A percentile compares a stretch with the other conserved stretches of the same genome.
Conservation (phyloP, 78 protist species). For the Parvularia atlantis region DNA sequence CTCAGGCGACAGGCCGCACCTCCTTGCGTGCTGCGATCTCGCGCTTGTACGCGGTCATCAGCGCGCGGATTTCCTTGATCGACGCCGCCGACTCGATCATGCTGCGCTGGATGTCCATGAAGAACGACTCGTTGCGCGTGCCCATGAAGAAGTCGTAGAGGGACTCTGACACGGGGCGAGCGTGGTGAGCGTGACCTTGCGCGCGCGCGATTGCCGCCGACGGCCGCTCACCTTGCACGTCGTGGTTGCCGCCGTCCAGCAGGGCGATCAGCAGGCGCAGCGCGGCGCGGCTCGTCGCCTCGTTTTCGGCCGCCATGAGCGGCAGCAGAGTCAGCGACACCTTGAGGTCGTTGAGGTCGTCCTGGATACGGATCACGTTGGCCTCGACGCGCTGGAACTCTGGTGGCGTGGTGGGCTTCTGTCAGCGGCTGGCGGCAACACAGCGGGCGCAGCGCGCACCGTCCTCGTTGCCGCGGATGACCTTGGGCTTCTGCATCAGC, state of each 20-base stretch:
- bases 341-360: not conserved
- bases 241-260: not conserved
- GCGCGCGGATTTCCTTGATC: not conserved
- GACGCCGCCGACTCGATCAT: not conserved
- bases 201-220: not conserved
- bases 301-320: not conserved
- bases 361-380: not conserved
- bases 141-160: not conserved
- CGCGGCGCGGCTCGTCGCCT: not conserved
- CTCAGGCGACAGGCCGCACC: too few relatives aligned
- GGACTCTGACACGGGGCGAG: not conserved
- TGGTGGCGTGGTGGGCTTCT: not conserved
- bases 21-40: too few relatives aligned
- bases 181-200: not conserved
- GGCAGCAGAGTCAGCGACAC: not conserved
- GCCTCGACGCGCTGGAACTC: not conserved
- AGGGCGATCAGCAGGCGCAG: not conserved
- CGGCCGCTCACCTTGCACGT: not conserved
- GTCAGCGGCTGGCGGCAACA: too few relatives aligned
- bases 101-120: not conserved
- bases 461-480: too few relatives aligned
- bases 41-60: too few relatives aligned
- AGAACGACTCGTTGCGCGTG: slow-evolving; percentile 2
- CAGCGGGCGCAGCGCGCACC: too few relatives aligned
- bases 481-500: too few relatives aligned